Base-by-base conservation (phyloP, 176 grass and related monocot genomes). In the Hsuehochloa calcarea region DNA sequence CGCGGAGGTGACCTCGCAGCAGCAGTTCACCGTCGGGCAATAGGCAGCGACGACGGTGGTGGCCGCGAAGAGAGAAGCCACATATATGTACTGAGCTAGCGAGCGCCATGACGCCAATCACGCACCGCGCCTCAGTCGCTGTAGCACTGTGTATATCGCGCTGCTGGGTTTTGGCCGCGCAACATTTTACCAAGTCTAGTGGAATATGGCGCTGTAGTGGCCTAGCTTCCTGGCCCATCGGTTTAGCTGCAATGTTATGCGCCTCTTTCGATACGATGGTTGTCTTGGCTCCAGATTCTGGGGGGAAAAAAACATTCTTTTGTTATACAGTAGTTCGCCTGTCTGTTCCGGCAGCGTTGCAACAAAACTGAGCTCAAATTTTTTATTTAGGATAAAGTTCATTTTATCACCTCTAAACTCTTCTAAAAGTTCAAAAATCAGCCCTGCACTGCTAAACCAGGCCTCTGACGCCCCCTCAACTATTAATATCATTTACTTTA, bases 1-100 rank as follows among this genome's bases (percentile, higher is more conserved):
- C 83, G 81, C 90, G 13, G 88, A 96, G 68, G 71, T 70, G 55
- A 51, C 61, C 49, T 20, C 76, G 25, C 56, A 85, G 80, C 83
- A 84, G 40, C 61, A 79, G 16, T 67, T 80, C 40, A 22, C 50
- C 12, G 40, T 19, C 1, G 29, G n/a, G 45, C 73, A 72, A 16
- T 78, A 86, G 73, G 19, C 74, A 1, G 25, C 50, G 50, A 20
- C 19, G 34, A 12, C 19, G 44, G 6, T 23, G 31, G 11, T 40
- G n/a, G 19, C 10, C 11, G 39, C 27, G 84, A 27, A 6, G 75
- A 27, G 29, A 54, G 22, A 25, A 14, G 31, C n/a, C 13, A 35
- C 27, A 38, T 43, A 37, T 4, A 26, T 86, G 47, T 17, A 34
- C 27, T 9, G 40, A 86, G 22, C 55, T 71, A 37, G 65, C 3